Conservation (phyloP, 139 green algal species). For the Tetraselmis chui region DNA sequence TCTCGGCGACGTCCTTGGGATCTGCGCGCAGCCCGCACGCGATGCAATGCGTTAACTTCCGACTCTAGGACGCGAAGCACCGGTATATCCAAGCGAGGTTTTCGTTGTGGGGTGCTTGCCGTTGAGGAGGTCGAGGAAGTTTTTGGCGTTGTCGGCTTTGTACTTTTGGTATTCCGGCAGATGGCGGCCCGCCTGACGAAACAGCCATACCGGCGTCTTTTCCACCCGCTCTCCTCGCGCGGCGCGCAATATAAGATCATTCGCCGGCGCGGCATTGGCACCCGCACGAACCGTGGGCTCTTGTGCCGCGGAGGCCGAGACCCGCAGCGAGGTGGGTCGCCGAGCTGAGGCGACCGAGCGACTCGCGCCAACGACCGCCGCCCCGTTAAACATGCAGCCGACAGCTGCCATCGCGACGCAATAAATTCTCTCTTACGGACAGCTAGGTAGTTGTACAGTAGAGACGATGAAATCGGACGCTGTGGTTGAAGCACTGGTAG, state of each 20-base stretch:
- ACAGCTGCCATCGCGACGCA: not conserved
- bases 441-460: too few relatives aligned
- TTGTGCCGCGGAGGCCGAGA: not conserved
- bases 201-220: constrained; percentile 25
- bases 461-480: too few relatives aligned
- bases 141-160: constrained; percentile 17
- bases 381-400: not conserved
- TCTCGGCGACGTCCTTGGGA: constrained; percentile 18
- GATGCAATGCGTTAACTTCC: too few relatives aligned
- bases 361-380: not conserved
- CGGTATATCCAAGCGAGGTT: too few relatives aligned
- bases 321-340: not conserved
- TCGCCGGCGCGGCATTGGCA: constrained; percentile 9
- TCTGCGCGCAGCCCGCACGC: too few relatives aligned
- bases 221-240: not conserved
- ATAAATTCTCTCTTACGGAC: too few relatives aligned
- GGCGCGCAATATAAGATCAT: constrained; percentile 14
- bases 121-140: constrained; percentile 23
- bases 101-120: too few relatives aligned
- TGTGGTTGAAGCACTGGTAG: too few relatives aligned
- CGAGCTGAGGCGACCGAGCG: not conserved
- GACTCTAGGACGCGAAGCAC: too few relatives aligned
- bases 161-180: constrained; percentile 29
- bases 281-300: not conserved
- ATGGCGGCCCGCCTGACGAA: constrained; percentile 25